Evolutionary conservation across 2,329 filamentous ascomycete species (phyloP), one percentile per base, ranked within the genome.

Genomic region (Fusarium udum): DNA sequence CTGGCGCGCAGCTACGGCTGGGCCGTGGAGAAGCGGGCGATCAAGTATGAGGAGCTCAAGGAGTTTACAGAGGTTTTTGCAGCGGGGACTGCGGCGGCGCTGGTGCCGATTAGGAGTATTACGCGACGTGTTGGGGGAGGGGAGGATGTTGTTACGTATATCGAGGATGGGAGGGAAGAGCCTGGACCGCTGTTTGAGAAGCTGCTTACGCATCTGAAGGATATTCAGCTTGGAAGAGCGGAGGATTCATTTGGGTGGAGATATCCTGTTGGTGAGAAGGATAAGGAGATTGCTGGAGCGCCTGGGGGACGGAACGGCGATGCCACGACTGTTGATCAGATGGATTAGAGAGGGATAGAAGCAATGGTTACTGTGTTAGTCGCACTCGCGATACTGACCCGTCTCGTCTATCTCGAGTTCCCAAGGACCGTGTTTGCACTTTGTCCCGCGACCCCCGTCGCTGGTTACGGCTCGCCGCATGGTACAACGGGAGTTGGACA

Each of bases 81-180:
- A 8, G 95, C 95, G 6, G 95, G 95, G 4, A 98, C 95, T 1
- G 95, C 95, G 0, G 95, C 95, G 0, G 93, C 94, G 1, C 87
- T 99, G 61, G 95, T 98, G 7, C 95, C 95, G 3, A 96, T 98
- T 82, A 92, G 92, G 70, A 96, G 93, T 75, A 97, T 98, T 81
- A 96, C 93, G 6, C 90, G 95, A 78, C 88, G 86, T 48, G 71
- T 84, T 15, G 82, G 82, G 59, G 76, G 64, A 11, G 73, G 63
- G 24, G 75, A 74, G 3, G 88, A 92, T 80, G 88, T 84, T 32
- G 84, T 89, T 57, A 86, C 84, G 6, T 92, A 89, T 75, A 86
- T 91, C 46, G 78, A 86, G 10, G 85, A 84, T 9, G 78, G 85
- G 24, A 85, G 88, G 60, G 88, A 92, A 63, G 92, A 95, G 64